These are phyloP conservation scores for Entelexis sorbosivorans DNA, from an alignment of 1,139 yeast species.

Conservation along the genomic window DNA sequence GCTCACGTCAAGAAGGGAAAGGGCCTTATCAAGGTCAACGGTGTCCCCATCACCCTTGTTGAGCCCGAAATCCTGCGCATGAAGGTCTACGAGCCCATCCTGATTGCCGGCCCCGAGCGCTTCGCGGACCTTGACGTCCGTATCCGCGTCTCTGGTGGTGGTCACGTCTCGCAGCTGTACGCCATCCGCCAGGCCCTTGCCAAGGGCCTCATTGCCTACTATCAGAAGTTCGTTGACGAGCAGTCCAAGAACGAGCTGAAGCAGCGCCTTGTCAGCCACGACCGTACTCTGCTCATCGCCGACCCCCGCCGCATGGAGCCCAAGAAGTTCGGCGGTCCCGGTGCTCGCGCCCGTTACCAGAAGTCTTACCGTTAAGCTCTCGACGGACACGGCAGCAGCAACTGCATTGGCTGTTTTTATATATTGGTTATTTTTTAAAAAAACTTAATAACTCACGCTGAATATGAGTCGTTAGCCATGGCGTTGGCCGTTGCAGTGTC, in stretches of 20 bases:
- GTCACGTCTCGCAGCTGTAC: conserved; percentile 99
- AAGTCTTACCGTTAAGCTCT: conserved; percentile 92
- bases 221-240: conserved; percentile 98
- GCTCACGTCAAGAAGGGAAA: conserved; percentile 99
- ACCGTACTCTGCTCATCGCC: conserved; percentile 98
- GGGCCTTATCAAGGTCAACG: conserved; percentile 98
- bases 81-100: conserved; percentile 99
- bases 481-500: too few species aligned
- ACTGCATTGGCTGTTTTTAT: conserved; percentile 9
- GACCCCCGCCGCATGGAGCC: conserved; percentile 99
- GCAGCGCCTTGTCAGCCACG: conserved; percentile 95
- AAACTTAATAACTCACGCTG: conserved; percentile 12
- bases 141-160: conserved; percentile 99
- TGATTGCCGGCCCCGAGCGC: conserved; percentile 97
- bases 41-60: conserved; percentile 97
- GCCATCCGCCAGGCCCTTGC: conserved; percentile 99
- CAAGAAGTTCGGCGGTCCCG: conserved; percentile 99
- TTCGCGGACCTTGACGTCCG: conserved; percentile 97
- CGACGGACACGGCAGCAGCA: background rate
- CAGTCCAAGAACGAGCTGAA: conserved; percentile 98
- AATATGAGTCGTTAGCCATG: conserved; percentile 3
- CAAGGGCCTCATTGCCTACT: conserved; percentile 98
- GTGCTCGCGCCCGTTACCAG: conserved; percentile 99
- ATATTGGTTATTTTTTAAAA: conserved; percentile 10
- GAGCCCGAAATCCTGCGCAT: conserved; percentile 98